phyloP scores from a whole-genome alignment of 2,329 filamentous ascomycete genomes.

The Xylaria sp. region DNA sequence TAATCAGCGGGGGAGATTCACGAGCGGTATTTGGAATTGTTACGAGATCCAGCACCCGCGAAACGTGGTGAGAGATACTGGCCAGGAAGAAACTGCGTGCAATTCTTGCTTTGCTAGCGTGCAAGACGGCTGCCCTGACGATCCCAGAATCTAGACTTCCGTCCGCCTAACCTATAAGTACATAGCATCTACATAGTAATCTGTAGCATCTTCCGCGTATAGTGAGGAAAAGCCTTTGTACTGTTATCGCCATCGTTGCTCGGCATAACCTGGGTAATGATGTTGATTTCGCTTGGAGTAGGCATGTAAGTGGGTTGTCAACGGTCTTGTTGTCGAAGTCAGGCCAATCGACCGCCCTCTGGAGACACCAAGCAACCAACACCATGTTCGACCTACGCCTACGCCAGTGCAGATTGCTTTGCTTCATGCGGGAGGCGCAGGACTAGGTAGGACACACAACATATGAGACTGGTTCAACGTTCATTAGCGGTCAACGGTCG shows the following conservation, averaged over 20 bases:
- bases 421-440: slow-evolving; percentile 18
- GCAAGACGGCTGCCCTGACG: slow-evolving; percentile 33
- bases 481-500: slow-evolving; percentile 31
- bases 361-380: not conserved
- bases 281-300: no score
- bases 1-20: slow-evolving; percentile 17
- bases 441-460: slow-evolving; percentile 18
- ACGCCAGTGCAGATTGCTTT: not conserved
- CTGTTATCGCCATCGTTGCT: slow-evolving; percentile 3
- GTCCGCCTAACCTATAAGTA: not conserved
- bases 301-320: not conserved
- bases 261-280: not conserved
- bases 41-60: slow-evolving; percentile 26
- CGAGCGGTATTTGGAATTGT: slow-evolving; percentile 37
- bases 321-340: not conserved
- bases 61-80: slow-evolving; percentile 37
- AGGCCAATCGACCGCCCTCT: not conserved
- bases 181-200: not conserved
- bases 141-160: slow-evolving; percentile 35
- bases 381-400: not conserved
- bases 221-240: not conserved
- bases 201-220: not conserved
- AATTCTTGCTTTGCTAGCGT: slow-evolving; percentile 34
- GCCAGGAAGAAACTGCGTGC: slow-evolving; percentile 16
- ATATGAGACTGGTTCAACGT: slow-evolving; percentile 24